Evolutionary conservation across 1,284 basidiomycete species (phyloP).

Genomic region (Cryptococcus hybrid): DNA sequence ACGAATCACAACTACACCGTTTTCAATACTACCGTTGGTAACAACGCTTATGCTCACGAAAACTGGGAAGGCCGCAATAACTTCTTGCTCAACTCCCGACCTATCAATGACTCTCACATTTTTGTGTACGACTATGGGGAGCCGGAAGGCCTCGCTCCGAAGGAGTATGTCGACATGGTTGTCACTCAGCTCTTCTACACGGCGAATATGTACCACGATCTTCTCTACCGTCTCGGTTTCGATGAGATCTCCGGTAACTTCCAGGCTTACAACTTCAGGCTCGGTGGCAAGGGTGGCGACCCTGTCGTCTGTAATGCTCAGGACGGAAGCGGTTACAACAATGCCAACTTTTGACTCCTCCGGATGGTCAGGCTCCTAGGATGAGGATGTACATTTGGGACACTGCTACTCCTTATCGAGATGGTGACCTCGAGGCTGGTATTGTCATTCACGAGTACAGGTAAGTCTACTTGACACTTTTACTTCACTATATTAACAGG

Average conservation of each 20-base stretch:
- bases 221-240: slow-evolving; percentile 70
- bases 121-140: slow-evolving; percentile 72
- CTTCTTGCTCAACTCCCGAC: slow-evolving; percentile 77
- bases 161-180: slow-evolving; percentile 79
- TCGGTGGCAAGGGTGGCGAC: slow-evolving; percentile 81
- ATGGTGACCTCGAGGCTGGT: slow-evolving; percentile 92
- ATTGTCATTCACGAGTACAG: slow-evolving; percentile 85
- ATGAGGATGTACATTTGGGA: slow-evolving; percentile 99
- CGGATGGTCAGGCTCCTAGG: slow-evolving; percentile 66
- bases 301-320: slow-evolving; percentile 93
- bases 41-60: slow-evolving; percentile 66
- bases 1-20: slow-evolving; percentile 53
- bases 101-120: slow-evolving; percentile 57
- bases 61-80: slow-evolving; percentile 70
- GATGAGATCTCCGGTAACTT: slow-evolving; percentile 89
- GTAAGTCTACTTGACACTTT: background rate
- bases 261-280: slow-evolving; percentile 93
- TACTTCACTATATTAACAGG: background rate
- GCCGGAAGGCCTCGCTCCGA: slow-evolving; percentile 51
- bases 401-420: slow-evolving; percentile 80
- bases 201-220: slow-evolving; percentile 65
- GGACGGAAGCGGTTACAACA: slow-evolving; percentile 87
- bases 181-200: slow-evolving; percentile 93
- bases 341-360: slow-evolving; percentile 59
- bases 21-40: slow-evolving; percentile 80